Percentiles rank a stretch among this genome's conserved stretches.
Conservation (phyloP, 2,329 filamentous ascomycete species). For the Fusarium fracticaudum region DNA sequence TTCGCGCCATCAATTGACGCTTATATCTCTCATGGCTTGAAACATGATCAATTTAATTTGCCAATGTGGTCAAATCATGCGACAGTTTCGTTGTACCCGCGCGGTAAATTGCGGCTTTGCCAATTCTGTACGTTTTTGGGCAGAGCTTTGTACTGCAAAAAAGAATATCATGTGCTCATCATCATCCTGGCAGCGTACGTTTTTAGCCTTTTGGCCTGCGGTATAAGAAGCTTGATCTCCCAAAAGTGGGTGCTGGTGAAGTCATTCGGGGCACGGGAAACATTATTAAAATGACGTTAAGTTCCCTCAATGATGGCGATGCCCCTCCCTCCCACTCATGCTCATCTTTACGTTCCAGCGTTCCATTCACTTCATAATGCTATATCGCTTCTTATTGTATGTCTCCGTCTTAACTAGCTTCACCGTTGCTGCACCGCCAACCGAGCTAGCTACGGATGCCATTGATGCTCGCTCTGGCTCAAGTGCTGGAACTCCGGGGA, state of each 20-base stretch:
- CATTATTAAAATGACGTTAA: background rate
- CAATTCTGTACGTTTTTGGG: too few relatives aligned
- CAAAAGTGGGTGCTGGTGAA: background rate
- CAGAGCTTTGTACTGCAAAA: background rate
- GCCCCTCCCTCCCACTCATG: background rate
- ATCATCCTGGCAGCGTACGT: background rate
- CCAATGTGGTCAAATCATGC: background rate
- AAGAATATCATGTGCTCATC: background rate
- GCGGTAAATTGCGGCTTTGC: background rate
- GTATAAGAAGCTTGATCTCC: background rate
- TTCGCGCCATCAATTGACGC: accelerated
- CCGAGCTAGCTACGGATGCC: background rate
- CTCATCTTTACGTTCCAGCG: too few relatives aligned
- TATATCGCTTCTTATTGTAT: background rate
- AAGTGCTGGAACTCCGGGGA: accelerated
- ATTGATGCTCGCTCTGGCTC: background rate
- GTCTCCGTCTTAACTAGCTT: background rate
- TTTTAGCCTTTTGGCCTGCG: too few relatives aligned
- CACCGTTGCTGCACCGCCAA: background rate
- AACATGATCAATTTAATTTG: accelerated
- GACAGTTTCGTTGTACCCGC: background rate
- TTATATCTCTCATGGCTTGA: background rate
- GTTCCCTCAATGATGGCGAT: background rate
- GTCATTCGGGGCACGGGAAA: background rate
- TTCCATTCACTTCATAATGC: background rate